Base-by-base conservation (phyloP, 1,284 basidiomycete genomes). In the Amylostereum chailletii region DNA sequence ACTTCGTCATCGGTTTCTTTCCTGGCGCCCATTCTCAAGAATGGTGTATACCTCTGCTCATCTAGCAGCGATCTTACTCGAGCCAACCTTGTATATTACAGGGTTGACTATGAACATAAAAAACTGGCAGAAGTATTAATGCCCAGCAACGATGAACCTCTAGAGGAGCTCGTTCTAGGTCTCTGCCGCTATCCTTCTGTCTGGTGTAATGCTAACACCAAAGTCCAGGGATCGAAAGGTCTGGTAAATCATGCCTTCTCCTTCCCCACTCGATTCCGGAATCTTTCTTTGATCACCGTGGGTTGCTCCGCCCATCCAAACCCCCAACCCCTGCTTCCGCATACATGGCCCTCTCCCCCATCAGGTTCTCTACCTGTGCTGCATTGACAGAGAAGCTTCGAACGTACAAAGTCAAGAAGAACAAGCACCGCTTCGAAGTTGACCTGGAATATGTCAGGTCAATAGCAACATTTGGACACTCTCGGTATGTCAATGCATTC, bases 331-430 rank as follows among this genome's bases (percentile, higher is more conserved):
- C 7, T 19, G 55, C 57, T 7, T 33, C 50, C 3, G 50, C 55
- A 2, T 68, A 62, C 49, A 48, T 61, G 4, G 68, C 66, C 4
- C 55, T 69, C 3, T 68, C 67, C 6, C 66, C 66, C 1, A 60
- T 69, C 8, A 50, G 59, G 26, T 68, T 68, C 46, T 46, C 50
- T 7, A 55, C 46, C 11, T 27, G 46, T 39, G 39, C 40, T 6
- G 59, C 59, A 5, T 49, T 70, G n/a, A 47, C 51, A 8, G 54
- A 52, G 39, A 67, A 62, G 58, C 50, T 68, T 2, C 48, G 52
- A 6, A 46, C 47, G 6, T 57, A 58, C 27, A 54, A 47, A 11
- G 58, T 56, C 34, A 64, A 60, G 36, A 63, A 61, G 53, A 59
- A 56, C 42, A 56, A 49, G 9, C 48, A 49, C 9, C 52, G 50